These are phyloP conservation scores for Selenicereus undatus DNA, from an alignment of 148 eudicot species.

Conservation along the genomic window DNA sequence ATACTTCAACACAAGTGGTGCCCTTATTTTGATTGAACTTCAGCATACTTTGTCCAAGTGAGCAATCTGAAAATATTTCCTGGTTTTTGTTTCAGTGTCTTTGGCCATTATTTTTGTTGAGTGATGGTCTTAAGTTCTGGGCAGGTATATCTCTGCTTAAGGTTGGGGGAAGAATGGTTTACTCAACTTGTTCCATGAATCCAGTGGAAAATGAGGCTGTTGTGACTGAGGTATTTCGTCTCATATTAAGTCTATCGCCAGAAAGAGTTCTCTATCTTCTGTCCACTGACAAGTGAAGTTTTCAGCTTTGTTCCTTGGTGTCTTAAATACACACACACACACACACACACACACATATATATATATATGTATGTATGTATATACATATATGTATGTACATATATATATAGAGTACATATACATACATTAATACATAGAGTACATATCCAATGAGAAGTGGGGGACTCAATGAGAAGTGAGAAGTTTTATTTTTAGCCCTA, in stretches of 20 bases:
- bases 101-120: neutral
- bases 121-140: constrained; percentile 6
- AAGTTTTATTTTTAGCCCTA: too few relatives aligned
- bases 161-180: constrained; percentile 93
- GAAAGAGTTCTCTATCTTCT: neutral
- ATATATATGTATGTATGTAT: too few relatives aligned
- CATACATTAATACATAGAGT: too few relatives aligned
- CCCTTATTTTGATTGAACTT: neutral
- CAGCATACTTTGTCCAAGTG: neutral
- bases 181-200: constrained; percentile 99
- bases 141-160: constrained; percentile 81
- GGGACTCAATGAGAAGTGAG: too few relatives aligned
- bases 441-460: too few relatives aligned
- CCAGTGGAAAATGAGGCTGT: constrained; percentile 99
- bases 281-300: neutral
- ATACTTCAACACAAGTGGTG: neutral
- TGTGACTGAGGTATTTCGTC: constrained; percentile 70
- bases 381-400: too few relatives aligned
- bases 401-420: too few relatives aligned
- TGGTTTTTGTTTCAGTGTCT: neutral
- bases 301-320: neutral
- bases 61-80: neutral
- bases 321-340: too few relatives aligned
- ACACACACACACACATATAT: too few relatives aligned
- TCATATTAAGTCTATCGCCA: neutral